Conservation (phyloP, 1,139 yeast genomes). For the Pichia sp. region DNA sequence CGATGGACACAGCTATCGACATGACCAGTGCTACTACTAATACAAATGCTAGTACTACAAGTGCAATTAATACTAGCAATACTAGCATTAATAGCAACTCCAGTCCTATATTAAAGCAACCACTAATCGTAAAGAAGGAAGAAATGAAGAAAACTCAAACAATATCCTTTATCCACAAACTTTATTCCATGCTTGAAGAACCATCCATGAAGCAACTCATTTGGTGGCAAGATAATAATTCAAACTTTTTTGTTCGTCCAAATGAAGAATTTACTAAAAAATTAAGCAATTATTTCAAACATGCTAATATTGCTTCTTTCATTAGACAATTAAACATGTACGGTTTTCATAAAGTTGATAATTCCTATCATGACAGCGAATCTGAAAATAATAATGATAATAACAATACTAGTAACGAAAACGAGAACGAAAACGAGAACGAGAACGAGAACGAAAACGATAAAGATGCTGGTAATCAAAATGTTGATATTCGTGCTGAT, state of each 20-base stretch:
- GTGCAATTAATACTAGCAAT: not conserved
- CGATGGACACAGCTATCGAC: too few species aligned
- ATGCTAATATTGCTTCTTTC: slow-evolving; percentile 67
- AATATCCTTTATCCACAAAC: slow-evolving; percentile 55
- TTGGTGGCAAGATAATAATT: slow-evolving; percentile 68
- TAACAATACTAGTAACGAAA: not conserved
- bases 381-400: not conserved
- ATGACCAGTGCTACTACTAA: too few species aligned
- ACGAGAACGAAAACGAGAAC: not conserved
- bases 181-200: slow-evolving; percentile 57
- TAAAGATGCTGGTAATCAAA: too few species aligned
- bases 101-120: too few species aligned
- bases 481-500: too few species aligned
- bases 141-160: slow-evolving; percentile 15
- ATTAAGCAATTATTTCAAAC: slow-evolving; percentile 66
- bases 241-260: slow-evolving; percentile 57
- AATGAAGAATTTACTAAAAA: slow-evolving; percentile 60
- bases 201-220: slow-evolving; percentile 47
- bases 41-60: not conserved
- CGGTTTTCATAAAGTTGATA: slow-evolving; percentile 65
- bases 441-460: not conserved
- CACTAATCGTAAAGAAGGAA: too few species aligned
- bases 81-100: too few species aligned
- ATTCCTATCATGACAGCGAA: not conserved
- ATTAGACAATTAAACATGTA: slow-evolving; percentile 73